These are phyloP conservation scores for Auriscalpium vulgare DNA, from an alignment of 768 basidiomycete genomes.

Conservation along the genomic window DNA sequence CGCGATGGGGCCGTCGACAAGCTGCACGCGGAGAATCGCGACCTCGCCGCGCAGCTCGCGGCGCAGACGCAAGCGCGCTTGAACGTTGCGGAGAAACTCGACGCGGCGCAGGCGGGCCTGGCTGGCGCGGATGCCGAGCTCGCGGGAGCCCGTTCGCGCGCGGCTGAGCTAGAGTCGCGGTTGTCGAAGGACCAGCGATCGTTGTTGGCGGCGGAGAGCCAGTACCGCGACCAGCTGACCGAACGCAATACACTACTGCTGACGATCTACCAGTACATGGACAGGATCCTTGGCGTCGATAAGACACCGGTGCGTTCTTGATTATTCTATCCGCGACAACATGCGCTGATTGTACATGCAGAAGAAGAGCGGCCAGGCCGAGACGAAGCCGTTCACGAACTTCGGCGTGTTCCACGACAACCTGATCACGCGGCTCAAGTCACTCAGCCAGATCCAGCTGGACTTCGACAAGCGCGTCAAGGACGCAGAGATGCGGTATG, in stretches of 20 bases:
- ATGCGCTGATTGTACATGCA: slow-evolving; percentile 20
- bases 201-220: slow-evolving; percentile 60
- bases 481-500: slow-evolving; percentile 65
- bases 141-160: slow-evolving; percentile 45
- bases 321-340: neutral
- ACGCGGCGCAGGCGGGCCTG: slow-evolving; percentile 50
- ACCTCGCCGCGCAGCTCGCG: slow-evolving; percentile 71
- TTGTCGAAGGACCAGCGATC: slow-evolving; percentile 77
- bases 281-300: slow-evolving; percentile 86
- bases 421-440: slow-evolving; percentile 78
- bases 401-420: slow-evolving; percentile 94
- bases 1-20: slow-evolving; percentile 68
- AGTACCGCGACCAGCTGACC: slow-evolving; percentile 87
- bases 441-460: slow-evolving; percentile 73
- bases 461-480: slow-evolving; percentile 84
- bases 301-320: slow-evolving; percentile 61
- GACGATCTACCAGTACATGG: slow-evolving; percentile 92
- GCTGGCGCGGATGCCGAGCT: slow-evolving; percentile 67
- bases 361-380: slow-evolving; percentile 71
- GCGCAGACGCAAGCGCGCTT: slow-evolving; percentile 82
- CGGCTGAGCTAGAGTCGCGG: slow-evolving; percentile 70
- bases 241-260: slow-evolving; percentile 88
- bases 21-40: slow-evolving; percentile 72
- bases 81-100: slow-evolving; percentile 87
- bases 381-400: slow-evolving; percentile 91